Base-by-base conservation (phyloP, 2,329 filamentous ascomycete genomes). In the Triangularia verruculosa region DNA sequence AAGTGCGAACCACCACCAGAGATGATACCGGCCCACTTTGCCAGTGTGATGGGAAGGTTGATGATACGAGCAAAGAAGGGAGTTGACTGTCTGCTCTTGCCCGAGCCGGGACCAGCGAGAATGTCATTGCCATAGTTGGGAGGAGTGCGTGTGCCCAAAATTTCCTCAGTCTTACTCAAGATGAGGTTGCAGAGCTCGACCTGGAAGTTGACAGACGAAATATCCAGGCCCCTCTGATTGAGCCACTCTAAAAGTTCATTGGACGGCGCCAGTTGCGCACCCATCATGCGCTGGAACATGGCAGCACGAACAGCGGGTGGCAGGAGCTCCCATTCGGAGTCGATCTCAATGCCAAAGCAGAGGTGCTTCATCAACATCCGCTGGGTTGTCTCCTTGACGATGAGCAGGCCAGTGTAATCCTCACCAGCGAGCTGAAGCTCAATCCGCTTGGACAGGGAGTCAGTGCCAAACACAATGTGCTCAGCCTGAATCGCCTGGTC, bases 21-120 rank as follows among this genome's bases (percentile, higher is more conserved):
- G 34, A 77, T 70, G 56, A 77, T 71, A 9, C 73, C 74, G 0
- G 74, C 63, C 71, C 74, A 77, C 60, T 75, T 74, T 17, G 72
- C 66, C 15, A 75, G 67, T 3, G 67, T 66, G 52, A 72, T 61
- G 0, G 74, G 68, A 1, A 75, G 28, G 1, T 65, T 64, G 27
- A 61, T 27, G 1, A 52, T 61, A 39, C 59, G 32, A 17, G 68
- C 69, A 57, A 66, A 64, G 22, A 66, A 61, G 2, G 57, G 39
- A 27, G 32, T 59, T 0, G 15, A 20, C 5, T 30, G 28, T 8
- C 34, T n/a, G 27, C 24, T 59, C 6, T 28, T 15, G n/a, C 43
- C 25, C 13, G 59, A 59, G 27, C 55, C 22, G 11, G 43, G 28
- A 2, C 43, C 51, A 22, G 58, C 55, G 13, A 20, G 7, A 11